These are phyloP conservation scores for Cyberlindnera euphorbiae DNA, from an alignment of 805 yeast species.

Conservation along the genomic window DNA sequence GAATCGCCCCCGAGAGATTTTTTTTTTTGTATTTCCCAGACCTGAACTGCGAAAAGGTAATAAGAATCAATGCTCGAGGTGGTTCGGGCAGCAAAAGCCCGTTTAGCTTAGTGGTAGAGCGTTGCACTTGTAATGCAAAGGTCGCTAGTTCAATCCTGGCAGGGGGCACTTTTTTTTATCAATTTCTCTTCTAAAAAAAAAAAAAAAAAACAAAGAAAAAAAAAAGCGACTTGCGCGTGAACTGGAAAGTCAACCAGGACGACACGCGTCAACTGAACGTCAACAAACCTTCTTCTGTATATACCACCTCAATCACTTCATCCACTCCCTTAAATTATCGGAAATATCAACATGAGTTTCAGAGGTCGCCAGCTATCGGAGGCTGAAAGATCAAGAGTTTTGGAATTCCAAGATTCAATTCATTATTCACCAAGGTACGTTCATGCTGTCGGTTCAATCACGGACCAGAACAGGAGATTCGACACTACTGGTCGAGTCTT, in stretches of 20 bases:
- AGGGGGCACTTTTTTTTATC: conserved; percentile 46
- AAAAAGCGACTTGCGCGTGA: no score
- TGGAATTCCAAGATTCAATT: conserved; percentile 89
- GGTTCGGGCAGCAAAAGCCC: conserved; percentile 43
- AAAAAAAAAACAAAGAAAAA: no score
- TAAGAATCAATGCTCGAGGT: no score
- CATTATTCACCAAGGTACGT: conserved; percentile 78
- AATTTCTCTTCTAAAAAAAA: no score
- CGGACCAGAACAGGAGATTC: no score
- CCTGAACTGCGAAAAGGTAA: no score
- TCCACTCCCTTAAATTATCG: no score
- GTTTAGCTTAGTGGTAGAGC: conserved; percentile 99
- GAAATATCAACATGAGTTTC: conserved; percentile 26
- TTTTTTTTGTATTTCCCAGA: conserved; percentile 10
- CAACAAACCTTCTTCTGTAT: no score
- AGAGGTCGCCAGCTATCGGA: conserved; percentile 72
- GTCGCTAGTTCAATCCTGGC: conserved; percentile 94
- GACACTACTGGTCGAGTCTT: no score
- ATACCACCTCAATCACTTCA: no score
- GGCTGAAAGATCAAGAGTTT: conserved; percentile 77
- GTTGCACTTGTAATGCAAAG: conserved; percentile 99
- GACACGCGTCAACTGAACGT: no score
- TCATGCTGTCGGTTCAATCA: neutral
- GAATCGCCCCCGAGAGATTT: conserved; percentile 46
- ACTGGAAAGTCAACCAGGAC: no score